Evolutionary conservation across 805 yeast genomes (phyloP).

Genomic region (Kodamaea hsintzibuensis): DNA sequence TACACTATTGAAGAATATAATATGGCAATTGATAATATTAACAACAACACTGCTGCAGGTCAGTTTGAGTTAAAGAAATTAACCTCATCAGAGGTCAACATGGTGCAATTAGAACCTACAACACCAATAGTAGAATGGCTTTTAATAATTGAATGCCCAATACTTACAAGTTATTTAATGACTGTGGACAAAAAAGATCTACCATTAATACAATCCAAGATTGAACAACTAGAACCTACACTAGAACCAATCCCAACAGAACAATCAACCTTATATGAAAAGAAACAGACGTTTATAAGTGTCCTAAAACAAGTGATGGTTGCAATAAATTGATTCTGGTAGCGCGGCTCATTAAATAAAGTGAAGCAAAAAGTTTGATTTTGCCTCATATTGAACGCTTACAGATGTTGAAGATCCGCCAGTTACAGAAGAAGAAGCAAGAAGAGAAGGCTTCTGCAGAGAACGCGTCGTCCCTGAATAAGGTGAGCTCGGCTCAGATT

Average conservation of each 20-base stretch:
- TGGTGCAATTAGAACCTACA: neutral
- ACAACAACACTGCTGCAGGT: neutral
- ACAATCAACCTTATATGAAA: neutral
- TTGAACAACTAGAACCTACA: neutral
- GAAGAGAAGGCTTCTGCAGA: slow-evolving; percentile 40
- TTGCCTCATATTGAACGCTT: neutral
- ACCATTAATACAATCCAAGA: neutral
- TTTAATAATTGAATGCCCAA: slow-evolving; percentile 12
- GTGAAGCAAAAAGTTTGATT: neutral
- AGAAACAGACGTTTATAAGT: neutral
- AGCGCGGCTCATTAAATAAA: neutral
- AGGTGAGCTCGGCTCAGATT: slow-evolving; percentile 60
- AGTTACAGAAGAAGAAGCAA: slow-evolving; percentile 57
- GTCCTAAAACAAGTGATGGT: neutral
- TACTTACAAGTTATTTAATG: slow-evolving; percentile 12
- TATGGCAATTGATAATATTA: neutral
- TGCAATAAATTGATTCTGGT: neutral
- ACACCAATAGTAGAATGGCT: slow-evolving; percentile 15
- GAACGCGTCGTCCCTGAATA: slow-evolving; percentile 16
- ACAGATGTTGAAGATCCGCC: slow-evolving; percentile 50
- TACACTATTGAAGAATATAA: slow-evolving; percentile 13
- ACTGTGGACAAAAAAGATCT: neutral
- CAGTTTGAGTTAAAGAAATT: neutral
- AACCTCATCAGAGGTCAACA: neutral
- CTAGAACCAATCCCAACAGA: neutral